These are phyloP conservation scores for Kodamaea neixiangensis DNA, from an alignment of 805 yeast species.

Conservation along the genomic window DNA sequence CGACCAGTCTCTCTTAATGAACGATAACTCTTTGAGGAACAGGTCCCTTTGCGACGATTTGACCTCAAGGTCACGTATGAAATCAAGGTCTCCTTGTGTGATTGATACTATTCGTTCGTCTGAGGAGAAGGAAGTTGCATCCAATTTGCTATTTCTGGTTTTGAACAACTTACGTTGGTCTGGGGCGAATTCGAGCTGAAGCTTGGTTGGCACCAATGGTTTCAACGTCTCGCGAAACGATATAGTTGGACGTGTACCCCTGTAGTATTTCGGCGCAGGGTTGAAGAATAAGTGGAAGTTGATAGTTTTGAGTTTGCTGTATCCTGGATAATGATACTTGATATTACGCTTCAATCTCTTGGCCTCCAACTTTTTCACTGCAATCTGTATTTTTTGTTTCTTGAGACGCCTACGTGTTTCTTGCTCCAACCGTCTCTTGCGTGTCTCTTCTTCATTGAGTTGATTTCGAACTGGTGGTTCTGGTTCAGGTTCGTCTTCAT, in stretches of 20 bases:
- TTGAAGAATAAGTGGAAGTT: conserved; percentile 67
- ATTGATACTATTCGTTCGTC: conserved; percentile 21
- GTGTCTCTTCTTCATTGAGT: conserved; percentile 3
- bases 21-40: conserved; percentile 28
- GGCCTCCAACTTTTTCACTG: conserved; percentile 32
- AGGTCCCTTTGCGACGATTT: conserved; percentile 19
- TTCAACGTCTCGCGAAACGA: conserved; percentile 31
- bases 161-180: conserved; percentile 61
- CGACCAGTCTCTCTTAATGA: conserved; percentile 33
- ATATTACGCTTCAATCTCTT: conserved; percentile 32
- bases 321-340: conserved; percentile 61
- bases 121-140: not conserved
- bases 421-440: conserved; percentile 20
- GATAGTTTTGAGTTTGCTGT: conserved; percentile 53
- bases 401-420: conserved; percentile 26
- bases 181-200: conserved; percentile 59
- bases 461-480: not conserved
- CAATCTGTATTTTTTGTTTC: conserved; percentile 27
- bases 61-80: conserved; percentile 28
- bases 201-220: conserved; percentile 60
- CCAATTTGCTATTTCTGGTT: conserved; percentile 17
- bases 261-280: conserved; percentile 57
- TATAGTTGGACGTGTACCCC: conserved; percentile 53
- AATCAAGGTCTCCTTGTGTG: conserved; percentile 32
- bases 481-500: conserved; percentile 11